These are phyloP conservation scores for Euptelea pleiosperma DNA, from an alignment of 164 flowering plant genomes.

Conservation along the genomic window DNA sequence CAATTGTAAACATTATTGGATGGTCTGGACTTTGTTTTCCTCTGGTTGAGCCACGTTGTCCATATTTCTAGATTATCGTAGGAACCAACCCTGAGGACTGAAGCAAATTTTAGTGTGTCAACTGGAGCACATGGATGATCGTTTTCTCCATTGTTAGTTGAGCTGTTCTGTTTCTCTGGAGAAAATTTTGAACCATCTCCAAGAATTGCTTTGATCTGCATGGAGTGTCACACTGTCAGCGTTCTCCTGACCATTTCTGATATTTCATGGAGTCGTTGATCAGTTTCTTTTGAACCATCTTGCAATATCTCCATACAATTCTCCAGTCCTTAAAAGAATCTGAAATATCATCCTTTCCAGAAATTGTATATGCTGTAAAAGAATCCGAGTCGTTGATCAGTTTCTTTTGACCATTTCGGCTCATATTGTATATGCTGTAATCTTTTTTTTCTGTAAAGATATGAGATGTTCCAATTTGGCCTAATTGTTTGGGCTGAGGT, in stretches of 20 bases:
- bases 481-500: no score
- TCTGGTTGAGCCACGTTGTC: not conserved
- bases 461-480: constrained; percentile 11
- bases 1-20: not conserved
- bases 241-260: not conserved
- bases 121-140: no score
- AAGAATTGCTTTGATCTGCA: not conserved
- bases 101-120: no score
- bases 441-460: constrained; percentile 21
- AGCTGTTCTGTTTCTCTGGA: no score
- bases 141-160: no score
- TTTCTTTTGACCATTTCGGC: not conserved
- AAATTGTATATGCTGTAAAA: constrained; percentile 2
- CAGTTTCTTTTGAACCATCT: no score
- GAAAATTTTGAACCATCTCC: not conserved
- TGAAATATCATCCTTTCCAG: constrained; percentile 1
- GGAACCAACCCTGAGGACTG: not conserved
- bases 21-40: no score
- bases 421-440: constrained; percentile 9
- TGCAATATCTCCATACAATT: no score
- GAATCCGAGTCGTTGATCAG: no score
- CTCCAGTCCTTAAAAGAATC: not conserved
- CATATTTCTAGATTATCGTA: not conserved
- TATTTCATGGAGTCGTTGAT: not conserved
- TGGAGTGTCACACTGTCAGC: not conserved